Base-by-base conservation (phyloP, 2,329 filamentous ascomycete genomes). In the Eurotiales sp. region DNA sequence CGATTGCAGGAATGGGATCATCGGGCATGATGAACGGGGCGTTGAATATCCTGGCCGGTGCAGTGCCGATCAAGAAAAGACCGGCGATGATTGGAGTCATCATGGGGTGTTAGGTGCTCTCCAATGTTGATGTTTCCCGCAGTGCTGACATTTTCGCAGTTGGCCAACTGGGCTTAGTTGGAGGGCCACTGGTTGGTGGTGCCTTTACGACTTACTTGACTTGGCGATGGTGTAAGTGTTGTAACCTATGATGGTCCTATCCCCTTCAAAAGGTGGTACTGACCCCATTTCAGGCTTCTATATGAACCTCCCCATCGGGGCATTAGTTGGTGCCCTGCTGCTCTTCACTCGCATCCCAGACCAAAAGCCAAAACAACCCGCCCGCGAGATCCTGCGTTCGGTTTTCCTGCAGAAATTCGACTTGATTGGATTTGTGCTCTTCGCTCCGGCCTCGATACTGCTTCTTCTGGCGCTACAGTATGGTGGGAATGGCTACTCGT, bases 381-480 rank as follows among this genome's bases (percentile, higher is more conserved):
- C 22, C 30, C 29, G 34, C 29, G 40, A 29, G 12, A 21, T 44
- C 14, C 30, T 50, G 21, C 47, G 39, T 15, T 43, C 47, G 6
- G 22, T 50, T 12, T 21, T 40, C n/a, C 27, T 46, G n/a, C 21
- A 19, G 12, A 46, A 76, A 36, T 64, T 78, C 50, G 75, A 79
- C 50, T 56, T 70, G 1, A 53, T 68, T 1, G 76, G 76, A 4
- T 62, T 65, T 0, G 55, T 65, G 22, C 56, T 73, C 34, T 57
- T 75, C 17, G 64, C 74, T 46, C 68, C 64, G 1, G 66, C 65
- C 3, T 62, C 72, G 3, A 60, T 73, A 21, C 70, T 67, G 54
- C 67, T 76, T 21, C 61, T 79, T 5, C 65, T 79, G 1, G 74
- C 73, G 0, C 63, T 80, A 4, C 71, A 78, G 50, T 77, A 71